Evolutionary conservation across 208 protist genomes (phyloP).

Genomic region (Trypanosoma melophagium): DNA sequence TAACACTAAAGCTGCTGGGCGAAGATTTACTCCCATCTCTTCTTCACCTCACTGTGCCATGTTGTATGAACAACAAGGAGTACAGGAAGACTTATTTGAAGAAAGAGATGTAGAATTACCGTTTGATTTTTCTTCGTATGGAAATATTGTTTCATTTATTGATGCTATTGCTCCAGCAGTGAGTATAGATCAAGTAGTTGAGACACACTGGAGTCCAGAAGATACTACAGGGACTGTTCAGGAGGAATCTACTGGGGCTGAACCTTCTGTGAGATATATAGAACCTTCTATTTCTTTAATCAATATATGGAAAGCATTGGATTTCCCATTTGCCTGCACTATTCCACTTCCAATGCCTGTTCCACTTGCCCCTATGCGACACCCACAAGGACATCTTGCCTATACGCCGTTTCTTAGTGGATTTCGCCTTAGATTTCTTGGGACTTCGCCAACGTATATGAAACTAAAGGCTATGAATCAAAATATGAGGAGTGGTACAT

Average conservation of each 20-base stretch:
- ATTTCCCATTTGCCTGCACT: constrained; percentile 75
- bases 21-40: not conserved
- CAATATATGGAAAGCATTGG: constrained; percentile 73
- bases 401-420: constrained; percentile 84
- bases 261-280: not conserved
- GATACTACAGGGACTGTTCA: constrained; percentile 7
- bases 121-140: constrained; percentile 51
- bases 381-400: constrained; percentile 62
- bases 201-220: constrained; percentile 31
- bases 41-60: not conserved
- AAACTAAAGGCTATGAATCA: constrained; percentile 50
- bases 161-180: constrained; percentile 65
- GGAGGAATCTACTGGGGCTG: not conserved
- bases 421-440: constrained; percentile 78
- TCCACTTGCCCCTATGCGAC: constrained; percentile 58
- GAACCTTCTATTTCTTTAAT: constrained; percentile 67
- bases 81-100: constrained; percentile 66
- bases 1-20: not conserved
- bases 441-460: constrained; percentile 49
- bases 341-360: constrained; percentile 55
- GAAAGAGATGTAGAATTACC: constrained; percentile 48
- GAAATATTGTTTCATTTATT: constrained; percentile 78
- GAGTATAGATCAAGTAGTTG: constrained; percentile 40
- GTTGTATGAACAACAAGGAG: constrained; percentile 68
- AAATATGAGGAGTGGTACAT: constrained; percentile 12